A percentile compares a stretch with the other conserved stretches of the same genome.
phyloP scores from a whole-genome alignment of 2,329 filamentous ascomycete genomes.

The Pseudogymnoascus sp. region DNA sequence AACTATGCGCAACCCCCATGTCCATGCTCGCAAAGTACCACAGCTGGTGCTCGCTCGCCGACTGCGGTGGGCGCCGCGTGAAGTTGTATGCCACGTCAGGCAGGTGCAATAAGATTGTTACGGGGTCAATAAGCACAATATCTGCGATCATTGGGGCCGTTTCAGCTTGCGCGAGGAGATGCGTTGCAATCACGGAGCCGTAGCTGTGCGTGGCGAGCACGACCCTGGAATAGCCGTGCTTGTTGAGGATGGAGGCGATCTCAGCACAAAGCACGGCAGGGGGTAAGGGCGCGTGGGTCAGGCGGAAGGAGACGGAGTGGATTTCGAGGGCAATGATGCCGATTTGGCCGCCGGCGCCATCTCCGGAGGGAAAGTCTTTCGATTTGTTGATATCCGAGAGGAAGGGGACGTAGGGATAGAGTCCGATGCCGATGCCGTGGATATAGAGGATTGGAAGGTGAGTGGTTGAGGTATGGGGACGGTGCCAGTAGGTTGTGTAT shows the following conservation, averaged over 20 bases:
- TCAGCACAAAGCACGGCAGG: slow-evolving; percentile 45
- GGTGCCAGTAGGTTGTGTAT: slow-evolving; percentile 52
- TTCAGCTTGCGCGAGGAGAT: slow-evolving; percentile 39
- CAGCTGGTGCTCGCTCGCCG: slow-evolving; percentile 51
- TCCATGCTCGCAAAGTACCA: slow-evolving; percentile 55
- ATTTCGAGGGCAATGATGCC: slow-evolving; percentile 54
- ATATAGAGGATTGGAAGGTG: slow-evolving; percentile 53
- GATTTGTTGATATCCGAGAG: slow-evolving; percentile 41
- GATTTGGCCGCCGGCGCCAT: slow-evolving; percentile 39
- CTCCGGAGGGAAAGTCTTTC: slow-evolving; percentile 16
- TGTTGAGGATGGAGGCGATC: slow-evolving; percentile 43
- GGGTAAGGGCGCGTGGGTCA: slow-evolving; percentile 42
- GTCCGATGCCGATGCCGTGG: slow-evolving; percentile 55
- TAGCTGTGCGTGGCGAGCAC: slow-evolving; percentile 48
- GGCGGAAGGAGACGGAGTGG: slow-evolving; percentile 50
- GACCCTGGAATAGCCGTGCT: slow-evolving; percentile 44
- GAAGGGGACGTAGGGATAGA: slow-evolving; percentile 51
- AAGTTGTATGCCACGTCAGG: slow-evolving; percentile 60
- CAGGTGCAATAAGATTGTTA: slow-evolving; percentile 52
- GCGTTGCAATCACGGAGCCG: slow-evolving; percentile 48
- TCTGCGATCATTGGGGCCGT: slow-evolving; percentile 40
- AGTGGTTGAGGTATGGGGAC: slow-evolving; percentile 50
- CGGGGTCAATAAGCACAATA: slow-evolving; percentile 51
- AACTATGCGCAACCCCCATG: slow-evolving; percentile 50
- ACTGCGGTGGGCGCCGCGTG: slow-evolving; percentile 35